These are phyloP conservation scores for Cicer pinnatifidum DNA, from an alignment of 306 rosid genomes.

Conservation along the genomic window DNA sequence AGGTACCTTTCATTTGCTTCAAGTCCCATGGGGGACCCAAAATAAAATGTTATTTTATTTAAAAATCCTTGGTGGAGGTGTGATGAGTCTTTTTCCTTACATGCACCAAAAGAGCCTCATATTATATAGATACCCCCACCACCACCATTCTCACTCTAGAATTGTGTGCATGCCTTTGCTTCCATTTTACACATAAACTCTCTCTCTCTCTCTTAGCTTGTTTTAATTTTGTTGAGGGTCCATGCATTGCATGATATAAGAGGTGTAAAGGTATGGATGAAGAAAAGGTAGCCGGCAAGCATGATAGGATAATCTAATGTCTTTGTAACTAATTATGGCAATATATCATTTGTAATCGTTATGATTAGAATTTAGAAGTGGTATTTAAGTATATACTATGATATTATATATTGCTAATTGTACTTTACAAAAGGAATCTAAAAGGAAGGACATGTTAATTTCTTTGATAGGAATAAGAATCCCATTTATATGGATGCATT, in stretches of 20 bases:
- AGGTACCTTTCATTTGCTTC: conserved; percentile 54
- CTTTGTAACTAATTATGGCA: conserved; percentile 66
- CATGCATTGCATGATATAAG: conserved; percentile 58
- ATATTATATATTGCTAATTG: conserved; percentile 26
- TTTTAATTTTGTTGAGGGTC: conserved; percentile 44
- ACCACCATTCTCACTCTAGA: conserved; percentile 56
- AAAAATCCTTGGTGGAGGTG: conserved; percentile 41
- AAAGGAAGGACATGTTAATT: conserved; percentile 14
- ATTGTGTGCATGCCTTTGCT: conserved; percentile 90
- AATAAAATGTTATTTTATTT: conserved; percentile 44
- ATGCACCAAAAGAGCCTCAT: conserved; percentile 77
- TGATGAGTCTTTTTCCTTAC: conserved; percentile 50
- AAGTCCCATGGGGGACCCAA: conserved; percentile 72
- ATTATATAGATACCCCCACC: conserved; percentile 52
- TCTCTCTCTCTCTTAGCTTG: conserved; percentile 43
- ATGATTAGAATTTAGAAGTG: conserved; percentile 83
- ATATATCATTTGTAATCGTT: conserved; percentile 51
- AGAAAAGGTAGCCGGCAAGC: conserved; percentile 45
- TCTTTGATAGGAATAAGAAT: neutral
- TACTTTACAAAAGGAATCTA: conserved; percentile 22
- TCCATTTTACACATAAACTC: conserved; percentile 67
- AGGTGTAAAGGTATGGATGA: conserved; percentile 68
- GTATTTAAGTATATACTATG: conserved; percentile 57
- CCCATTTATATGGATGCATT: conserved; percentile 11
- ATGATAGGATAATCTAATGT: conserved; percentile 64